These are phyloP conservation scores for Monilinia aucupariae DNA, from an alignment of 2,329 filamentous ascomycete species.

Conservation along the genomic window DNA sequence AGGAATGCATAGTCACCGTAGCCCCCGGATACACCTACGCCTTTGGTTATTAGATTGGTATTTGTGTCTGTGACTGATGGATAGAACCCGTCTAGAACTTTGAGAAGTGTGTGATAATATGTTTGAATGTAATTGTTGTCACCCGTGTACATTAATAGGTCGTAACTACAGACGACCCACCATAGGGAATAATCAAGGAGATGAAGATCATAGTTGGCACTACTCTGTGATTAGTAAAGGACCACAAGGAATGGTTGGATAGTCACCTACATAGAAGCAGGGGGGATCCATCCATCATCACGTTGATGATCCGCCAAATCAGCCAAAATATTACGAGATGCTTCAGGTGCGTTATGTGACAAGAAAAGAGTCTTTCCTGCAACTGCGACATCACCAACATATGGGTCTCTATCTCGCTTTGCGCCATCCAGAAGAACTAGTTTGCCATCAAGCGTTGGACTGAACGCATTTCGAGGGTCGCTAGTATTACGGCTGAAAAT, in stretches of 20 bases:
- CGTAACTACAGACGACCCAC: conserved; percentile 47
- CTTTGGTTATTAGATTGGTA: conserved; percentile 42
- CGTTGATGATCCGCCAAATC: conserved; percentile 47
- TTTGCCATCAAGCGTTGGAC: conserved; percentile 42
- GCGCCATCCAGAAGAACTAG: conserved; percentile 46
- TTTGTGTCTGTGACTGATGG: conserved; percentile 38
- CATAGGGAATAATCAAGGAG: conserved; percentile 50
- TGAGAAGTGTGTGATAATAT: conserved; percentile 41
- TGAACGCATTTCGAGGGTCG: conserved; percentile 43
- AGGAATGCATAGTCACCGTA: conserved; percentile 51
- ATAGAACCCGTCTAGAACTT: conserved; percentile 44
- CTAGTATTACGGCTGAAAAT: conserved; percentile 44
- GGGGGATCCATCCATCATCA: conserved; percentile 49
- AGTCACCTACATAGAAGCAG: conserved; percentile 44
- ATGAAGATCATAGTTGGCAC: conserved; percentile 42
- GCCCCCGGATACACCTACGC: conserved; percentile 32
- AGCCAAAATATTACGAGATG: conserved; percentile 44
- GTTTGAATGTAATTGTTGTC: conserved; percentile 39
- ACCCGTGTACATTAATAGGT: conserved; percentile 47
- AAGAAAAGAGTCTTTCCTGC: conserved; percentile 45
- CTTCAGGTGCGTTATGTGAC: conserved; percentile 40
- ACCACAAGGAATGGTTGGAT: too few species aligned
- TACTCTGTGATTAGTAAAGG: conserved; percentile 21
- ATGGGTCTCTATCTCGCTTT: conserved; percentile 49
- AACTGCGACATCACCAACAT: conserved; percentile 48